phyloP scores from a whole-genome alignment of 805 yeast genomes.

The Yamadazyma sp. region DNA sequence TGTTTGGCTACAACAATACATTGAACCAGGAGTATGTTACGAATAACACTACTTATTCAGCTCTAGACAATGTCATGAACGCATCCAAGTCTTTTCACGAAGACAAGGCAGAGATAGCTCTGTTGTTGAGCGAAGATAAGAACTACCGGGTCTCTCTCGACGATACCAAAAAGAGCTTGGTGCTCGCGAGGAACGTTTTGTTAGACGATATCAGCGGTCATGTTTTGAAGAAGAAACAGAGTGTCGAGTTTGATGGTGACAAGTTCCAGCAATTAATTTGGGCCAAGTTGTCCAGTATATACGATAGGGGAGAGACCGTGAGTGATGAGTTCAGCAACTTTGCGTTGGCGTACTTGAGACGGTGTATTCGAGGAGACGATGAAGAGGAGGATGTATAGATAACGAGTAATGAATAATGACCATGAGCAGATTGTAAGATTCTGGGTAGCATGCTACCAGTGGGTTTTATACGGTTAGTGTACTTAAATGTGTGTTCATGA shows the following conservation, averaged over 20 bases:
- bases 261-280: conserved; percentile 25
- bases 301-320: conserved; percentile 14
- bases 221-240: not conserved
- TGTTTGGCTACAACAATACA: conserved; percentile 40
- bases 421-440: too few relatives aligned
- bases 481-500: too few relatives aligned
- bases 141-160: conserved; percentile 24
- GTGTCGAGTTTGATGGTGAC: conserved; percentile 29
- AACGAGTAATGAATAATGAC: conserved; percentile 8
- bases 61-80: conserved; percentile 36
- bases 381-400: conserved; percentile 10
- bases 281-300: conserved; percentile 22
- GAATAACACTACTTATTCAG: conserved; percentile 39
- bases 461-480: too few relatives aligned
- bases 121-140: conserved; percentile 33
- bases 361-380: conserved; percentile 26
- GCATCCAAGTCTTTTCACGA: conserved; percentile 41
- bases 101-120: conserved; percentile 40
- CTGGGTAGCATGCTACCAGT: too few relatives aligned
- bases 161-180: conserved; percentile 23
- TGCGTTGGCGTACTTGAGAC: conserved; percentile 29
- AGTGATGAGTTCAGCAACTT: conserved; percentile 27
- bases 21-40: conserved; percentile 41
- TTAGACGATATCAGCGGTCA: conserved; percentile 8
- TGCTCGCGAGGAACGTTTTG: conserved; percentile 9